These are phyloP conservation scores for Chlorencoelia australis DNA, from an alignment of 2,329 filamentous ascomycete species.

Conservation along the genomic window DNA sequence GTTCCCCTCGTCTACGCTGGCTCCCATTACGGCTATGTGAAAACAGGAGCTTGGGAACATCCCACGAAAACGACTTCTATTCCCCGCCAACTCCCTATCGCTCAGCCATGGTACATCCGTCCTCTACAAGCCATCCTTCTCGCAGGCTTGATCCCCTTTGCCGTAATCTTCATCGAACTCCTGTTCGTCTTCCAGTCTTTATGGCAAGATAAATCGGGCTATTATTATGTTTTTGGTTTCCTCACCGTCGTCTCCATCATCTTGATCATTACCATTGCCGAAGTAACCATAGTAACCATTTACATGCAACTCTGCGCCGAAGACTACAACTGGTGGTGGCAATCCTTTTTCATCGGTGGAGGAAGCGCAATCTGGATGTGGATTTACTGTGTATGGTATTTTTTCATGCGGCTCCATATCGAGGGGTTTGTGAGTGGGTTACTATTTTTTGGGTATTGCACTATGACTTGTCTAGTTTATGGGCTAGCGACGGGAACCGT, in stretches of 20 bases:
- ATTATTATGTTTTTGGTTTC: constrained; percentile 89
- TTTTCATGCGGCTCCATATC: constrained; percentile 69
- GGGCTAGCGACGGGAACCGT: constrained; percentile 73
- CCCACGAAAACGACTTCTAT: constrained; percentile 68
- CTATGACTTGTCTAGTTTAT: constrained; percentile 72
- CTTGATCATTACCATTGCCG: constrained; percentile 65
- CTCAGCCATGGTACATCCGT: constrained; percentile 65
- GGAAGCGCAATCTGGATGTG: constrained; percentile 75
- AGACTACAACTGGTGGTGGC: constrained; percentile 92
- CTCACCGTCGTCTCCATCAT: constrained; percentile 64
- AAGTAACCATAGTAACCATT: constrained; percentile 74
- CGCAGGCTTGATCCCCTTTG: constrained; percentile 72
- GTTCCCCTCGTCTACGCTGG: constrained; percentile 75
- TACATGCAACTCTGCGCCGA: constrained; percentile 77
- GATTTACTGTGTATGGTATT: constrained; percentile 76
- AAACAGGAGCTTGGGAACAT: constrained; percentile 62
- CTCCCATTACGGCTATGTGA: constrained; percentile 65
- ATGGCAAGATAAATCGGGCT: constrained; percentile 85
- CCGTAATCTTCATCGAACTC: constrained; percentile 79
- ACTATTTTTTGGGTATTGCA: constrained; percentile 79
- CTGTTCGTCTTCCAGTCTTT: constrained; percentile 79
- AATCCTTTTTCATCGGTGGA: constrained; percentile 71
- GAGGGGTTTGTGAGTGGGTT: constrained; percentile 68
- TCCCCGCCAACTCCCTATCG: constrained; percentile 58
- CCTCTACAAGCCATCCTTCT: constrained; percentile 55